Conservation (phyloP, 2,329 filamentous ascomycete species). For the Scedosporium apiospermum region DNA sequence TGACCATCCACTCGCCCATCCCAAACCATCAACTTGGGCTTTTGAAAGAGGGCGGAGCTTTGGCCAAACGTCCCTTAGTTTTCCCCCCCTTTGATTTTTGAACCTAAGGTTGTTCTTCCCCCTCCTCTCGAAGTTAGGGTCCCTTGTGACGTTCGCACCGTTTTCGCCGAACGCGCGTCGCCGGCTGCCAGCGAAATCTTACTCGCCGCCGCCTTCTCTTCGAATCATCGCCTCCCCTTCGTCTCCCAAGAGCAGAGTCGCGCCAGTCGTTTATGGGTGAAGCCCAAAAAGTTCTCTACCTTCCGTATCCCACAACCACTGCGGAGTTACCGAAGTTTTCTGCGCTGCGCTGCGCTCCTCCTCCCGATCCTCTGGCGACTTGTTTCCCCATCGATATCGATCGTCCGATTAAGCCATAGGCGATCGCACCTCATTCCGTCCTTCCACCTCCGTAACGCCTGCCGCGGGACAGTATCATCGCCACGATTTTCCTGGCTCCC, state of each 20-base stretch:
- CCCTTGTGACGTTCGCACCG: background rate
- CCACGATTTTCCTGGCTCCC: background rate
- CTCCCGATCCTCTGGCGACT: background rate
- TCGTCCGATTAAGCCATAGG: background rate
- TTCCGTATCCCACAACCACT: background rate
- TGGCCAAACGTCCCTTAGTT: background rate
- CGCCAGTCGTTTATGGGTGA: background rate
- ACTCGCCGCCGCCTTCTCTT: background rate
- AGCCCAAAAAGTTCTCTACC: background rate
- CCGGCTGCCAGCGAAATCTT: background rate
- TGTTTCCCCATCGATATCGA: background rate
- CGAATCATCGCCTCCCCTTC: background rate
- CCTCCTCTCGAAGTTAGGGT: background rate
- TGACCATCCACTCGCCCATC: background rate
- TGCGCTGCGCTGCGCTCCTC: background rate
- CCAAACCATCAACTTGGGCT: background rate
- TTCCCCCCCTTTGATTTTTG: background rate
- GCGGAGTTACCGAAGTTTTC: background rate
- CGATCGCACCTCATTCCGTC: background rate
- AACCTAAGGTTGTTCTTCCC: background rate
- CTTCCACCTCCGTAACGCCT: background rate
- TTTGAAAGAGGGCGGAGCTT: background rate
- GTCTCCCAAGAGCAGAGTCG: background rate
- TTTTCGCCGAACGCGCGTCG: background rate
- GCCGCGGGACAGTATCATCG: background rate